Percentiles rank a stretch among this genome's conserved stretches.
Conservation (phyloP, 306 rosid species). For the Abrus precatorius region DNA sequence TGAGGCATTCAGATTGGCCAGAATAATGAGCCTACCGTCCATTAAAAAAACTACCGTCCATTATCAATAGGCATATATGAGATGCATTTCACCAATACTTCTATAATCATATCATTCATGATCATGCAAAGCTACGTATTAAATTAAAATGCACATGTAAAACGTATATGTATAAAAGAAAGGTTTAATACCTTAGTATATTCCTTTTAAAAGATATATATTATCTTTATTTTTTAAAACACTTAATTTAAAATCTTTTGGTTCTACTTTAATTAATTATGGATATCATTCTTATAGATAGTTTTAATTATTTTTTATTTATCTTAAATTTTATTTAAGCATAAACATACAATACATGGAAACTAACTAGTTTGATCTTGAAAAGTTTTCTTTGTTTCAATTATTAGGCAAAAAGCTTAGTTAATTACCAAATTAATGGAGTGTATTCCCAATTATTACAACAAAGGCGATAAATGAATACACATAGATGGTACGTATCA, state of each 20-base stretch:
- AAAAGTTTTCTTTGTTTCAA: too few relatives aligned
- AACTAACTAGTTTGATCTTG: too few relatives aligned
- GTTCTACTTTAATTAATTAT: not conserved
- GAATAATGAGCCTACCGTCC: conserved; percentile 20
- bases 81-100: not conserved
- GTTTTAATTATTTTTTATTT: too few relatives aligned
- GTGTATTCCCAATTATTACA: too few relatives aligned
- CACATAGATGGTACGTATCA: too few relatives aligned
- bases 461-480: too few relatives aligned
- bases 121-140: too few relatives aligned
- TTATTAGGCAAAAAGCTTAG: too few relatives aligned
- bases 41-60: not conserved
- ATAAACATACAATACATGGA: not conserved
- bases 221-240: not conserved
- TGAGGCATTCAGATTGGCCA: not conserved
- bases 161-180: not conserved
- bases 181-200: not conserved
- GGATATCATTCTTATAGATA: too few relatives aligned
- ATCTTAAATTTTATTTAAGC: not conserved
- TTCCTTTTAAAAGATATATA: not conserved
- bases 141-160: too few relatives aligned
- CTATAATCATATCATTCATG: not conserved
- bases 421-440: too few relatives aligned
- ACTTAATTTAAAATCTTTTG: not conserved
- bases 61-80: not conserved